phyloP scores from a whole-genome alignment of 495 filamentous ascomycete species.

The Aspergillus taichungensis region DNA sequence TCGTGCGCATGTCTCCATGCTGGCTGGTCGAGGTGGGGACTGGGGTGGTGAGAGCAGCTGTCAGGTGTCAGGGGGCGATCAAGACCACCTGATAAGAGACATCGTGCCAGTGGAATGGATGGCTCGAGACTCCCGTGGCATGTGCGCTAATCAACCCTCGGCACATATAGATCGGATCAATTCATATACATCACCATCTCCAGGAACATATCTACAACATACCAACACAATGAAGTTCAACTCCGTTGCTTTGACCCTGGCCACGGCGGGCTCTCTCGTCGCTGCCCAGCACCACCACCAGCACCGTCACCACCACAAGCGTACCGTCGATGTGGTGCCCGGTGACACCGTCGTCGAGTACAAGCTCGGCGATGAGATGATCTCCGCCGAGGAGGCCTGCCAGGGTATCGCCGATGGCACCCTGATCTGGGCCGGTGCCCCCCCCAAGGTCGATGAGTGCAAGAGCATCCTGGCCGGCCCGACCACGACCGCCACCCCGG shows the following conservation, averaged over 20 bases:
- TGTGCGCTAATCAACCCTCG: too few species aligned
- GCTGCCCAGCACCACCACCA: slow-evolving; percentile 38
- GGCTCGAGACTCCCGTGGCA: too few species aligned
- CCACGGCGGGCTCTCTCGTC: slow-evolving; percentile 37
- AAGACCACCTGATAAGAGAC: too few species aligned
- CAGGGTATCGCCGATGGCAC: slow-evolving; percentile 49
- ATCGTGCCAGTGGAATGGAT: too few species aligned
- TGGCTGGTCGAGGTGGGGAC: too few species aligned
- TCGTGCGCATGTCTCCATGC: too few species aligned
- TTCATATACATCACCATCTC: background rate
- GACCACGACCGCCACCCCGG: slow-evolving; percentile 11
- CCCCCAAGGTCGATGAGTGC: slow-evolving; percentile 25
- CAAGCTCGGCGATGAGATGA: slow-evolving; percentile 45
- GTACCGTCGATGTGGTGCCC: slow-evolving; percentile 26
- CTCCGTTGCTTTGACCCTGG: slow-evolving; percentile 35
- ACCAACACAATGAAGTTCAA: slow-evolving; percentile 36
- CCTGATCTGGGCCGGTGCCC: slow-evolving; percentile 30
- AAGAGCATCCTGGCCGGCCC: slow-evolving; percentile 10
- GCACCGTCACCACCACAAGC: slow-evolving; percentile 34
- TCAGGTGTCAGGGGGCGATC: too few species aligned
- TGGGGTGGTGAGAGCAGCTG: too few species aligned
- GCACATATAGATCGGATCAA: background rate
- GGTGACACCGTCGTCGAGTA: slow-evolving; percentile 53
- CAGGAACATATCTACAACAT: slow-evolving; percentile 1
- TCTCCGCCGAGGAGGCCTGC: slow-evolving; percentile 50